These are phyloP conservation scores for Auricularia sp. DNA, from an alignment of 768 basidiomycete species.

Conservation along the genomic window DNA sequence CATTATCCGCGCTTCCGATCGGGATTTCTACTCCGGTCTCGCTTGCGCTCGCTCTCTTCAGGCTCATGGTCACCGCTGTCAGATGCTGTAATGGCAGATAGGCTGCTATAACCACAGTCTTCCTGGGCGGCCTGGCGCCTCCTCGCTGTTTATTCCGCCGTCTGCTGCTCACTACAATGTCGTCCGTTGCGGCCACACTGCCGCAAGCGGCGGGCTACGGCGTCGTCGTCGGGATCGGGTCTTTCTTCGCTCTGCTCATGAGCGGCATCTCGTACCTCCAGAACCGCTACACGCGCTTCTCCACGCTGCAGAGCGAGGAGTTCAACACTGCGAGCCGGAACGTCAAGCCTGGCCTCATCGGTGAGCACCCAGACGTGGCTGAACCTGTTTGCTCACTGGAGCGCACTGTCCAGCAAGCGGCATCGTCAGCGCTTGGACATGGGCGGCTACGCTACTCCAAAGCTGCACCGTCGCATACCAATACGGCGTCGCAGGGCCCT, in stretches of 20 bases:
- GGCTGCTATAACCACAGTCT: no score
- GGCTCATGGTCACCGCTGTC: no score
- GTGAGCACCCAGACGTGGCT: background rate
- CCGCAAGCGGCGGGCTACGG: constrained; percentile 21
- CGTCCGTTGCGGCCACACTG: constrained; percentile 6
- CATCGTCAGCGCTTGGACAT: constrained; percentile 43
- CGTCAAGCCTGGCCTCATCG: constrained; percentile 5
- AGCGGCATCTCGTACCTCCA: constrained; percentile 35
- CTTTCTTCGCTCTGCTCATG: constrained; percentile 25
- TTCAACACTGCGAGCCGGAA: constrained; percentile 18
- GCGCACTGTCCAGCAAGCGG: background rate
- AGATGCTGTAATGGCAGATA: no score
- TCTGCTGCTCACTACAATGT: no score
- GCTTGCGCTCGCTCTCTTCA: no score
- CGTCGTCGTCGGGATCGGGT: constrained; percentile 22
- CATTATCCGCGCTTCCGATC: no score
- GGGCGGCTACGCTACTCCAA: constrained; percentile 47
- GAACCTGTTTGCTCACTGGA: background rate
- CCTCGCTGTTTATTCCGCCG: no score
- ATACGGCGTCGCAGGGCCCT: background rate
- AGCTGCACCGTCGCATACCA: constrained; percentile 41
- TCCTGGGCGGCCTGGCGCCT: no score
- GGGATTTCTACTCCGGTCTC: no score
- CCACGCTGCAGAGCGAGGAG: constrained; percentile 38
- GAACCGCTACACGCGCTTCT: constrained; percentile 36